phyloP scores from a whole-genome alignment of 495 filamentous ascomycete genomes.

The Annulohypoxylon nitens region DNA sequence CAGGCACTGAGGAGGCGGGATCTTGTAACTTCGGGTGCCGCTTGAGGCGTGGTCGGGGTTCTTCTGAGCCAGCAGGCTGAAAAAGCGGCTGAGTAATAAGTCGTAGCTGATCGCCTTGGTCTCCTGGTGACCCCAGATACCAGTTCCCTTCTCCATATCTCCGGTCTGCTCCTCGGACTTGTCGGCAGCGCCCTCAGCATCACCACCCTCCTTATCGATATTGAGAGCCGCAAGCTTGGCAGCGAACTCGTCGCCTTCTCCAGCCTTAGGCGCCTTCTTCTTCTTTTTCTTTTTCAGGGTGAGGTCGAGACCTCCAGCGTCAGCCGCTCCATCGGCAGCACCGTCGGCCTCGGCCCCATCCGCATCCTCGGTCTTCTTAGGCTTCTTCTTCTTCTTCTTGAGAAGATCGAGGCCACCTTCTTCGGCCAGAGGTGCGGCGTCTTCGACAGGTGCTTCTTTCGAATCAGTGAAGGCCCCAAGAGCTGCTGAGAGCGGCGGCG shows the following conservation, averaged over 20 bases:
- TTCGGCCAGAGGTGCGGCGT: slow-evolving; percentile 68
- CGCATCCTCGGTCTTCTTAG: slow-evolving; percentile 74
- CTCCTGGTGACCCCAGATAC: slow-evolving; percentile 90
- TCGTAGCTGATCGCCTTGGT: slow-evolving; percentile 83
- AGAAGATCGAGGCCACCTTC: slow-evolving; percentile 61
- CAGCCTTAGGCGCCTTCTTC: slow-evolving; percentile 82
- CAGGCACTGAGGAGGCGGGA: slow-evolving; percentile 97
- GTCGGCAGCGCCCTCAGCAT: slow-evolving; percentile 60
- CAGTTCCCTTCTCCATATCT: slow-evolving; percentile 90
- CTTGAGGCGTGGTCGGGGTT: slow-evolving; percentile 92
- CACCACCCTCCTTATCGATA: slow-evolving; percentile 85
- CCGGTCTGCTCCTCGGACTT: slow-evolving; percentile 69
- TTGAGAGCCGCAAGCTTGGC: slow-evolving; percentile 76
- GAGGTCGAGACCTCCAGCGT: slow-evolving; percentile 75
- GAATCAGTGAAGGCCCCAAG: slow-evolving; percentile 65
- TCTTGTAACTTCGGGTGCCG: slow-evolving; percentile 96
- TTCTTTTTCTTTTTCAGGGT: slow-evolving; percentile 96
- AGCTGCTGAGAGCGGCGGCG: slow-evolving; percentile 64
- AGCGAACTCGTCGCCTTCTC: slow-evolving; percentile 69
- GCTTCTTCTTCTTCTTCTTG: slow-evolving; percentile 85
- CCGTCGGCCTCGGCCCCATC: slow-evolving; percentile 69
- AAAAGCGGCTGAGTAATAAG: slow-evolving; percentile 88
- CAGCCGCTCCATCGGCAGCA: slow-evolving; percentile 54
- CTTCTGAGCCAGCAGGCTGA: slow-evolving; percentile 88
- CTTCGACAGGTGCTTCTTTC: slow-evolving; percentile 53